These are phyloP conservation scores for Mortierella polycephala DNA, from an alignment of 371 early-diverging fungal genomes.

Conservation along the genomic window DNA sequence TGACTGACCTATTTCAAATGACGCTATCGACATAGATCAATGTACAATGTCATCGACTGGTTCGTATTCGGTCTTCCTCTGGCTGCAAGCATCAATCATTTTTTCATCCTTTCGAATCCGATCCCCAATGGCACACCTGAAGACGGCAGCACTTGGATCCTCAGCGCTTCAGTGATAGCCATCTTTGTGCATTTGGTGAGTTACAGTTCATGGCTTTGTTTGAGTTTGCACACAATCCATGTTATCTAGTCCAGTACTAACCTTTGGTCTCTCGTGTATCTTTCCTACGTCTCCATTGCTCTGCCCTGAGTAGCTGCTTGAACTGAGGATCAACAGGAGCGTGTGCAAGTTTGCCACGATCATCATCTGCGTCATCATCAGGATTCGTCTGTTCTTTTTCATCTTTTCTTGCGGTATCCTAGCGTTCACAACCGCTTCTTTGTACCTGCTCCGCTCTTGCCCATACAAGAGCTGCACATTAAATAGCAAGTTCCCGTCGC, in stretches of 20 bases:
- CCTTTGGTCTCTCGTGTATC: no score
- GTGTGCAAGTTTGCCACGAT: slow-evolving; percentile 10
- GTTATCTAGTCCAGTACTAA: no score
- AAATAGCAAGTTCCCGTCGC: background rate
- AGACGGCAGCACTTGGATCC: background rate
- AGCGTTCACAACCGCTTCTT: background rate
- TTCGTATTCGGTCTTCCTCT: slow-evolving; percentile 1
- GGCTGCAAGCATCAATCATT: background rate
- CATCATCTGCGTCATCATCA: background rate
- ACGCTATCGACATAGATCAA: no score
- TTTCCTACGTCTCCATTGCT: no score
- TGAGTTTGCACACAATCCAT: no score
- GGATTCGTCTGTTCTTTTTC: slow-evolving; percentile 5
- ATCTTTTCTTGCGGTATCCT: slow-evolving; percentile 6
- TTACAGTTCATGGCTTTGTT: background rate
- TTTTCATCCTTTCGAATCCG: no score
- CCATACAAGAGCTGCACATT: background rate
- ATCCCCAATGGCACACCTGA: background rate
- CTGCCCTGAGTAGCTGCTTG: background rate
- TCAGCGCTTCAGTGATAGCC: slow-evolving; percentile 1
- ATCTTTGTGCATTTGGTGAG: slow-evolving; percentile 7
- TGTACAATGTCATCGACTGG: slow-evolving; percentile 4
- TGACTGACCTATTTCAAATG: no score
- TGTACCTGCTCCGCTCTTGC: background rate
- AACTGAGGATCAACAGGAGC: background rate